A percentile compares a stretch with the other conserved stretches of the same genome.
These are phyloP conservation scores for Globisporangium recalcitrans DNA, from an alignment of 352 stramenopile species.

Conservation along the genomic window DNA sequence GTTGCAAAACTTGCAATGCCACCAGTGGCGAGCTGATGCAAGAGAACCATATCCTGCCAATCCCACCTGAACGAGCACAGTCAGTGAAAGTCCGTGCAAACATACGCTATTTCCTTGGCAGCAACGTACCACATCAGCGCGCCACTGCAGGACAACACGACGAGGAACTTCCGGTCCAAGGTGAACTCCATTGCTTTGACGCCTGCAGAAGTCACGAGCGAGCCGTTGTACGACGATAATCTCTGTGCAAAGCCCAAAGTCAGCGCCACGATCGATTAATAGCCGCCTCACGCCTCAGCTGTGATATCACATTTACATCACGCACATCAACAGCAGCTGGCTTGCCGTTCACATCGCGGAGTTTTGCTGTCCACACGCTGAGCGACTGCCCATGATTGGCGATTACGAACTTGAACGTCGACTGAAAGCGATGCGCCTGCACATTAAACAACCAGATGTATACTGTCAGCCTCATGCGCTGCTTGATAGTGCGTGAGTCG, in stretches of 20 bases:
- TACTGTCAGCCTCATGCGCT: neutral
- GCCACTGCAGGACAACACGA: constrained; percentile 14
- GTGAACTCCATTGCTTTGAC: constrained; percentile 11
- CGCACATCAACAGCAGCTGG: constrained; percentile 7
- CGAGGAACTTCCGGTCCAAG: neutral
- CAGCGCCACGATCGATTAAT: neutral
- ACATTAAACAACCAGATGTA: neutral
- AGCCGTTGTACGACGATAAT: neutral
- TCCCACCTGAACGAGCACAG: constrained; percentile 27
- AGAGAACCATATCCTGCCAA: constrained; percentile 25
- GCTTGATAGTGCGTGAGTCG: neutral
- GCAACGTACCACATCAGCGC: constrained; percentile 27
- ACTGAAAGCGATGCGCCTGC: constrained; percentile 15
- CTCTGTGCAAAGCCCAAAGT: neutral
- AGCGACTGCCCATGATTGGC: constrained; percentile 16
- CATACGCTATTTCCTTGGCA: neutral
- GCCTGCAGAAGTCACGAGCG: neutral
- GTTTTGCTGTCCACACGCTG: constrained; percentile 6
- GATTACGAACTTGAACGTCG: constrained; percentile 10
- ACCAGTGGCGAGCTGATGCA: constrained; percentile 15
- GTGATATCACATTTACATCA: no score
- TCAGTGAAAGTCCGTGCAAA: neutral
- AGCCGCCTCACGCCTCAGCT: neutral
- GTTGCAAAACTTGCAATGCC: constrained; percentile 21
- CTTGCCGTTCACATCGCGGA: neutral